These are phyloP conservation scores for Breynia disticha DNA, from an alignment of 441 rosid genomes.

Conservation along the genomic window DNA sequence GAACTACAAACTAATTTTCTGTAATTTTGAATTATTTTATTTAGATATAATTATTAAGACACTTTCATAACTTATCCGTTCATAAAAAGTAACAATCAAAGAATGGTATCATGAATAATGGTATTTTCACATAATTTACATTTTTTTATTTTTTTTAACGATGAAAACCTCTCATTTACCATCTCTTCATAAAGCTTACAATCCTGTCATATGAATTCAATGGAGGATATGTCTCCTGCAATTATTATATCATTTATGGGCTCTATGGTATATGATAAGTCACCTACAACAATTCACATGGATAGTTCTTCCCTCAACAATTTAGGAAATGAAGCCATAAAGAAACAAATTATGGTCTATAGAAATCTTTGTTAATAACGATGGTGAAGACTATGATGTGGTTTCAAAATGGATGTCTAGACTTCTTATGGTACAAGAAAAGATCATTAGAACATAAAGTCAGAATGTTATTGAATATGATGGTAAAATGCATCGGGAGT, in stretches of 20 bases:
- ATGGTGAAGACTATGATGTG: slow-evolving; percentile 6
- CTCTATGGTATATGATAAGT: slow-evolving; percentile 24
- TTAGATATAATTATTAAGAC: no score
- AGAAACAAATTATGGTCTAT: slow-evolving; percentile 17
- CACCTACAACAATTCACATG: slow-evolving; percentile 19
- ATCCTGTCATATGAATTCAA: slow-evolving; percentile 24
- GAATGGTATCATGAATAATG: no score
- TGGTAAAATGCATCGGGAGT: slow-evolving; percentile 61
- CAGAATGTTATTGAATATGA: slow-evolving; percentile 36
- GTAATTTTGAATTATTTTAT: no score
- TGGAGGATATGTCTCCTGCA: slow-evolving; percentile 43
- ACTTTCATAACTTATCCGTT: no score
- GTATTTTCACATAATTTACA: no score
- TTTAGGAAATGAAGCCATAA: slow-evolving; percentile 18
- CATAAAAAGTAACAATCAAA: no score
- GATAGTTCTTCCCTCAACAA: slow-evolving; percentile 27
- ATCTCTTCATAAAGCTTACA: background rate
- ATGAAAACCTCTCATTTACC: no score
- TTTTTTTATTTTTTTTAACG: no score
- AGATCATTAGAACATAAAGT: slow-evolving; percentile 26
- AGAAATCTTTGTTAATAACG: slow-evolving; percentile 11
- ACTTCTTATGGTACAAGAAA: slow-evolving; percentile 16
- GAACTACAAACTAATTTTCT: no score
- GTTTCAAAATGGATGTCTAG: slow-evolving; percentile 17
- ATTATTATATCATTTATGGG: slow-evolving; percentile 34